Percentiles rank a stretch among this genome's conserved stretches.
Evolutionary conservation across 1,284 basidiomycete species (phyloP).

Genomic region (Malassezia cuniculi): DNA sequence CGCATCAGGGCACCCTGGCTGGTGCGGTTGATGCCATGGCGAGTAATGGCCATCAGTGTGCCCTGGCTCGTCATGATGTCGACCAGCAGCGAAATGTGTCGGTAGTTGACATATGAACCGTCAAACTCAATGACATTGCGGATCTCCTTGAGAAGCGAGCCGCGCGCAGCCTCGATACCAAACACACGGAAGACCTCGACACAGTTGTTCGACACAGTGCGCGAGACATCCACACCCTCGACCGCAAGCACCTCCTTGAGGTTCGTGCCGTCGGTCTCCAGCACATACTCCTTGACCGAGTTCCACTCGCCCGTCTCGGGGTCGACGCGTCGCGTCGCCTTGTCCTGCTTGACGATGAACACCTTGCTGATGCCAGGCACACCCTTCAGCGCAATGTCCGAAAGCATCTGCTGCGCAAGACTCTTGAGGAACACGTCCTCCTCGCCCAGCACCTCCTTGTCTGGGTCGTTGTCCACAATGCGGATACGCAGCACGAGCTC

Average conservation of each 20-base stretch:
- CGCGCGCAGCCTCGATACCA: conserved; percentile 92
- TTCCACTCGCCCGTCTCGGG: conserved; percentile 38
- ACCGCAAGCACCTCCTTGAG: conserved; percentile 62
- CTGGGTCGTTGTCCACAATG: conserved; percentile 66
- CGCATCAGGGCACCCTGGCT: conserved; percentile 67
- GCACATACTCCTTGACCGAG: conserved; percentile 63
- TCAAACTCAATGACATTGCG: conserved; percentile 83
- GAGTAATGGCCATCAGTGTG: conserved; percentile 91
- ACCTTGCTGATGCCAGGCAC: conserved; percentile 82
- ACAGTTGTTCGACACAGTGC: conserved; percentile 94
- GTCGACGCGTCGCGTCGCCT: conserved; percentile 50
- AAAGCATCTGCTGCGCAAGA: conserved; percentile 88
- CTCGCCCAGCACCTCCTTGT: conserved; percentile 84
- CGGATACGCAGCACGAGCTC: conserved; percentile 95
- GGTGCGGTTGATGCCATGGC: conserved; percentile 96
- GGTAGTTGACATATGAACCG: conserved; percentile 98
- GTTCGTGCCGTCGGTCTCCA: conserved; percentile 77
- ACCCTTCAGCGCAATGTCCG: conserved; percentile 80
- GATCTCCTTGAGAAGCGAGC: conserved; percentile 81
- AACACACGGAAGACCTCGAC: conserved; percentile 92
- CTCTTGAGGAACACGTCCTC: conserved; percentile 95
- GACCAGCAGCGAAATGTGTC: conserved; percentile 84
- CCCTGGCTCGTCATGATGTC: conserved; percentile 98
- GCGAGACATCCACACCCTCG: conserved; percentile 79
- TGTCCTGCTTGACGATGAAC: conserved; percentile 79